Evolutionary conservation across 129 eudicot species (phyloP).

Genomic region (Lactuca sativa): DNA sequence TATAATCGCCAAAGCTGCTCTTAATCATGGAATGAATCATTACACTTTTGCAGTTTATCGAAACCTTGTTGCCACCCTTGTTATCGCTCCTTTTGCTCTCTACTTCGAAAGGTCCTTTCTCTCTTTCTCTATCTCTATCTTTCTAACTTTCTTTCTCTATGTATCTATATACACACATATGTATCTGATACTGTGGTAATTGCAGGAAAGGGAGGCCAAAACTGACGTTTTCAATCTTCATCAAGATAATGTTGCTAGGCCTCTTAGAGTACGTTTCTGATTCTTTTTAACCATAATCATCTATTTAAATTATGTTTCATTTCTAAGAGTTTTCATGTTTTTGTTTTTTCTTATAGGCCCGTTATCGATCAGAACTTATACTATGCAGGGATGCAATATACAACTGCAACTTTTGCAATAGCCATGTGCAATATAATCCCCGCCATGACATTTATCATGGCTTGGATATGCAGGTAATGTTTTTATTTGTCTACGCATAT

Average conservation of each 20-base stretch:
- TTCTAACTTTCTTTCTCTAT: neutral
- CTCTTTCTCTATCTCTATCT: slow-evolving; percentile 9
- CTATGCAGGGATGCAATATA: slow-evolving; percentile 63
- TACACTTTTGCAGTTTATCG: slow-evolving; percentile 73
- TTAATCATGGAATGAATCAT: slow-evolving; percentile 80
- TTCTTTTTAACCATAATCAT: neutral
- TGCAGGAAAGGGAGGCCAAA: slow-evolving; percentile 70
- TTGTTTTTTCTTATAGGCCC: slow-evolving; percentile 41
- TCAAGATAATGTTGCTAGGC: slow-evolving; percentile 59
- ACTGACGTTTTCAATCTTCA: slow-evolving; percentile 48
- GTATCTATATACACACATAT: neutral
- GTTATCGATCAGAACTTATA: slow-evolving; percentile 71
- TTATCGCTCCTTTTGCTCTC: slow-evolving; percentile 76
- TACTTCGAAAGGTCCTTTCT: slow-evolving; percentile 60
- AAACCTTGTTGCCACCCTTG: slow-evolving; percentile 65
- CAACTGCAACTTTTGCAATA: slow-evolving; percentile 61
- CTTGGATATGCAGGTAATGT: slow-evolving; percentile 57
- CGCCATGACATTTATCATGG: slow-evolving; percentile 62
- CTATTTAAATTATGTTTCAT: neutral
- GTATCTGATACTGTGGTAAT: slow-evolving; percentile 22
- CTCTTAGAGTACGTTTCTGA: slow-evolving; percentile 52
- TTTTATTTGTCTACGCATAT: neutral
- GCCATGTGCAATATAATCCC: slow-evolving; percentile 75
- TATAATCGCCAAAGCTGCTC: slow-evolving; percentile 69
- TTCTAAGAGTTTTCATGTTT: neutral